Evolutionary conservation across 2,329 filamentous ascomycete species (phyloP).

Genomic region (Sporothrix luriei): DNA sequence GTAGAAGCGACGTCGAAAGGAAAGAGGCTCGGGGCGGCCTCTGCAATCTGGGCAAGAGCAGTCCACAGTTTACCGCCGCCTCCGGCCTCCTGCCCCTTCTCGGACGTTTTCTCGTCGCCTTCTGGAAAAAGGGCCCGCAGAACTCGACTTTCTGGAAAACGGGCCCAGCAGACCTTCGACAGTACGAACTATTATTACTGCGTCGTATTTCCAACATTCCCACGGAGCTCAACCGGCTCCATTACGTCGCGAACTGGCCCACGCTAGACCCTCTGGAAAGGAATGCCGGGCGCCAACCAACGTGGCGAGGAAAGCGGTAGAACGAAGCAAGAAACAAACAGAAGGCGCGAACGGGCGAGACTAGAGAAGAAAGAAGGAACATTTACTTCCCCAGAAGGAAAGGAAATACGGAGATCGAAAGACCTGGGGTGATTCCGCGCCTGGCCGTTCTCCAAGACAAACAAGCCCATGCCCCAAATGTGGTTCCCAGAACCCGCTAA

Average conservation of each 20-base stretch:
- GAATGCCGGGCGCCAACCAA: slow-evolving; percentile 19
- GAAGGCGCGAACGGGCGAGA: slow-evolving; percentile 9
- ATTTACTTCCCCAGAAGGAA: slow-evolving; percentile 13
- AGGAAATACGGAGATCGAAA: slow-evolving; percentile 14
- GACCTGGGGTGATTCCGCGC: slow-evolving; percentile 19
- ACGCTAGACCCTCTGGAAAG: background rate
- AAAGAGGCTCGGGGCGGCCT: slow-evolving; percentile 14
- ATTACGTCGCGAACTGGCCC: background rate
- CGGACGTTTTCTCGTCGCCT: background rate
- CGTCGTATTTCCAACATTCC: too few relatives aligned
- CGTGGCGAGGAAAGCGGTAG: slow-evolving; percentile 17
- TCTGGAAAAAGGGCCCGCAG: slow-evolving; percentile 14
- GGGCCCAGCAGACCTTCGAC: too few relatives aligned
- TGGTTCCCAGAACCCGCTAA: slow-evolving; percentile 27
- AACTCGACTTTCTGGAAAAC: background rate
- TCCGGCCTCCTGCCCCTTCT: background rate
- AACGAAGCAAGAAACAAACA: background rate
- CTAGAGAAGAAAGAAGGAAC: background rate
- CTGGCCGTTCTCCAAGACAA: slow-evolving; percentile 20
- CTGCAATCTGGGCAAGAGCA: background rate
- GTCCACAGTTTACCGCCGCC: background rate
- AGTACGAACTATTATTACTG: too few relatives aligned
- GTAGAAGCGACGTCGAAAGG: background rate
- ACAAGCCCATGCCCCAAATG: slow-evolving; percentile 10
- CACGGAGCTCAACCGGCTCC: too few relatives aligned